Conservation (phyloP, 352 stramenopile genomes). For the Phytophthora sp. region DNA sequence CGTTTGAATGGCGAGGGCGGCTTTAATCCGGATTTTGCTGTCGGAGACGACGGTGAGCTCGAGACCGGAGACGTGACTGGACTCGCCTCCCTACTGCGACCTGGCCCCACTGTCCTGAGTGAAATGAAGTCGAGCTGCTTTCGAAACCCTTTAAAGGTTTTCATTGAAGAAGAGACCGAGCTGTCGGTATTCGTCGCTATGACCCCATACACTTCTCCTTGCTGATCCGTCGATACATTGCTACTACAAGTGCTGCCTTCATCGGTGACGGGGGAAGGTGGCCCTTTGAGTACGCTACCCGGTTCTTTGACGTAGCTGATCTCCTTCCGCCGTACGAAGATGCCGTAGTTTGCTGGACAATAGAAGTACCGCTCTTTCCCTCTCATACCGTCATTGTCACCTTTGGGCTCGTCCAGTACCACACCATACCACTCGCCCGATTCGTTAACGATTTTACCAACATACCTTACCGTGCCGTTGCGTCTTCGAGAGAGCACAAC, state of each 20-base stretch:
- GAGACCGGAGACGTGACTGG: constrained; percentile 21
- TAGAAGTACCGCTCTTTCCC: constrained; percentile 63
- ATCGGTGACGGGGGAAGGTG: constrained; percentile 57
- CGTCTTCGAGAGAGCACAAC: constrained; percentile 65
- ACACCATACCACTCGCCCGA: constrained; percentile 75
- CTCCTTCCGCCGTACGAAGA: constrained; percentile 74
- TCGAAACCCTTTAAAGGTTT: constrained; percentile 72
- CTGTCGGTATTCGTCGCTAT: constrained; percentile 13
- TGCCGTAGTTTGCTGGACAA: constrained; percentile 53
- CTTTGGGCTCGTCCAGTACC: constrained; percentile 67
- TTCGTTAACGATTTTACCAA: constrained; percentile 62
- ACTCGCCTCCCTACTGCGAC: constrained; percentile 25
- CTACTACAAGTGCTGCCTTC: constrained; percentile 48
- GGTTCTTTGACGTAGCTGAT: constrained; percentile 62
- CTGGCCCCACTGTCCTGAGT: constrained; percentile 28
- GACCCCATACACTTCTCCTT: constrained; percentile 10
- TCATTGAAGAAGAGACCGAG: constrained; percentile 39
- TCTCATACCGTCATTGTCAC: constrained; percentile 55
- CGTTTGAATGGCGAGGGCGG: constrained; percentile 31
- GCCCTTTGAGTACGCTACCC: constrained; percentile 39
- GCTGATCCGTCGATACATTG: constrained; percentile 20
- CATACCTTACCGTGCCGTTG: constrained; percentile 63
- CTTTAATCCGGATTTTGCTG: constrained; percentile 26
- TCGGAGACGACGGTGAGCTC: constrained; percentile 23
- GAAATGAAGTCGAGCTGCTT: constrained; percentile 50